Evolutionary conservation across 163 green algal genomes (phyloP).

Genomic region (Botryococcus braunii): DNA sequence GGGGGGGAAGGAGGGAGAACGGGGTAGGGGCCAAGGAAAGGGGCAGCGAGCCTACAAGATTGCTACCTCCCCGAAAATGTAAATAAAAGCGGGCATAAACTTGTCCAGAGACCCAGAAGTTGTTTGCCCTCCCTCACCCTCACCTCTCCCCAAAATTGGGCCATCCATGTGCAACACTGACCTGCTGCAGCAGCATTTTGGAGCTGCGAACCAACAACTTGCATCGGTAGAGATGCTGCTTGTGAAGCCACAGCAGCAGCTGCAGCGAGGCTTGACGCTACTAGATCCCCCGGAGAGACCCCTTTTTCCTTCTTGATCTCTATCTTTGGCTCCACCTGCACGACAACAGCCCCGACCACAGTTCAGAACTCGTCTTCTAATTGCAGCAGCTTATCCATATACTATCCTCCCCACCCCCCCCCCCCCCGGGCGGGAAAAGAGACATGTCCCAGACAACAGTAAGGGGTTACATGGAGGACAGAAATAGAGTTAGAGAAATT

Average conservation of each 20-base stretch:
- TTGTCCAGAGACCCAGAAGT: not conserved
- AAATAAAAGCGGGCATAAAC: not conserved
- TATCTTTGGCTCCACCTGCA: not conserved
- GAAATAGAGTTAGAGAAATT: not conserved
- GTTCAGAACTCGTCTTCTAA: not conserved
- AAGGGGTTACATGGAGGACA: not conserved
- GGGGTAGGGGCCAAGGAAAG: too few species aligned
- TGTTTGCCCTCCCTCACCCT: too few species aligned
- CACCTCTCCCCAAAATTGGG: too few species aligned
- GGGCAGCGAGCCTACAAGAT: too few species aligned
- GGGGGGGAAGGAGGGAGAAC: too few species aligned
- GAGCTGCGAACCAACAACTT: slow-evolving; percentile 28
- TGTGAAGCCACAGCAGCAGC: slow-evolving; percentile 13
- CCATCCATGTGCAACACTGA: slow-evolving; percentile 1
- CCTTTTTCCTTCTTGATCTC: slow-evolving; percentile 8
- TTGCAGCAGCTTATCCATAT: not conserved
- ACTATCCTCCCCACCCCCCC: not conserved
- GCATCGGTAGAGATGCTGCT: slow-evolving; percentile 18
- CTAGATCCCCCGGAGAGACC: slow-evolving; percentile 10
- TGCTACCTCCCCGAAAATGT: too few species aligned
- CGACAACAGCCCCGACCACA: not conserved
- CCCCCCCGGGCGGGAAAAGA: not conserved
- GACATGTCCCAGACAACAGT: not conserved
- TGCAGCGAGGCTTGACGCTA: slow-evolving; percentile 13
- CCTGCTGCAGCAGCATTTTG: slow-evolving; percentile 33